Evolutionary conservation across 2,329 filamentous ascomycete species (phyloP).

Genomic region (Cladosporium phlei): DNA sequence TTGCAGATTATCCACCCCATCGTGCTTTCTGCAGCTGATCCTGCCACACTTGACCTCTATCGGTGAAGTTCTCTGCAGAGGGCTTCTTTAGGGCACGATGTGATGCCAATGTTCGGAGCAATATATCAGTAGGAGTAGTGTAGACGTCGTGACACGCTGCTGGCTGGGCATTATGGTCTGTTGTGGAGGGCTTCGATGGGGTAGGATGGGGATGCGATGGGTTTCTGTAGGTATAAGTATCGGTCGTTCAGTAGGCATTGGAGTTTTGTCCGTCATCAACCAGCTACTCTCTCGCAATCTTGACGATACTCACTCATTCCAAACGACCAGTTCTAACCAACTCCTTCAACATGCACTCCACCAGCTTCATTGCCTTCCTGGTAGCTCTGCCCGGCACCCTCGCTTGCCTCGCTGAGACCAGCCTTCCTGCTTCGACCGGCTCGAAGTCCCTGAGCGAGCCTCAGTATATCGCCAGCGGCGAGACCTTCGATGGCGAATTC

Average conservation of each 20-base stretch:
- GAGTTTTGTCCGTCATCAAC: too few species aligned
- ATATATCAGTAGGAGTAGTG: not conserved
- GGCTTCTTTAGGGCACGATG: not conserved
- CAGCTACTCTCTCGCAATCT: not conserved
- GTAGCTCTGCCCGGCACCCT: slow-evolving; percentile 21
- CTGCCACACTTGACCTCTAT: not conserved
- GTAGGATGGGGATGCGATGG: not conserved
- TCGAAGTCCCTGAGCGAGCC: slow-evolving; percentile 27
- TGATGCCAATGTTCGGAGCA: slow-evolving; percentile 6
- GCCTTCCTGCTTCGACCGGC: slow-evolving; percentile 16
- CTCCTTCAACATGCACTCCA: slow-evolving; percentile 4
- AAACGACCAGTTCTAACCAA: not conserved
- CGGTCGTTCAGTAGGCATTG: too few species aligned
- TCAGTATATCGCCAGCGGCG: slow-evolving; percentile 41
- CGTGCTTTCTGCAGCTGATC: too few species aligned
- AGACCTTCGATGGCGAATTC: slow-evolving; percentile 35
- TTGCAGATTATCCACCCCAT: too few species aligned
- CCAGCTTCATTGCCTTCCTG: slow-evolving; percentile 17
- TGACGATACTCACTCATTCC: not conserved
- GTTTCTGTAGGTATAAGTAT: not conserved
- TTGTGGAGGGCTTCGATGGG: not conserved
- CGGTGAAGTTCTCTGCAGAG: not conserved
- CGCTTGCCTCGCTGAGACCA: slow-evolving; percentile 17
- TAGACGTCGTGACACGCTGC: not conserved
- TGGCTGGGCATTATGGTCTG: not conserved